Percentiles rank a stretch among this genome's conserved stretches.
Evolutionary conservation across 371 early-diverging fungal genomes (phyloP).

Genomic region (Rhizopus sp.): DNA sequence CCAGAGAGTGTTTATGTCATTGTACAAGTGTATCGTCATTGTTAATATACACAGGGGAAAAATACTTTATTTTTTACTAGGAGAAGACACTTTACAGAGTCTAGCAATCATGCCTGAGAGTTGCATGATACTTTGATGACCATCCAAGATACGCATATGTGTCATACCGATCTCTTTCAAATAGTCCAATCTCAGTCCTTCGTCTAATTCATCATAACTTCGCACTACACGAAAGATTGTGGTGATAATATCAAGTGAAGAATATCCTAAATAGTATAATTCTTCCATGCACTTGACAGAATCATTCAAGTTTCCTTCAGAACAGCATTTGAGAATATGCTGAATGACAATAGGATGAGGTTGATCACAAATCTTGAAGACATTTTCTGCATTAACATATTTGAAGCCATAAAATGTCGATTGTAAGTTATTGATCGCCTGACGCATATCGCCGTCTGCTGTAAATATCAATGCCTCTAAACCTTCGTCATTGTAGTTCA

Average conservation of each 20-base stretch:
- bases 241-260: constrained; percentile 88
- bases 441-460: constrained; percentile 99
- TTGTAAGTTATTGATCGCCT: constrained; percentile 98
- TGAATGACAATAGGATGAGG: constrained; percentile 88
- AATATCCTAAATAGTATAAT: constrained; percentile 85
- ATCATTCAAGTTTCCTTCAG: constrained; percentile 66
- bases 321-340: constrained; percentile 71
- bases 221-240: constrained; percentile 90
- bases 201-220: constrained; percentile 42
- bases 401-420: constrained; percentile 87
- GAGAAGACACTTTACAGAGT: constrained; percentile 9
- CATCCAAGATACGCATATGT: constrained; percentile 28
- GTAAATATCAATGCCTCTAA: constrained; percentile 94
- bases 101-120: constrained; percentile 22
- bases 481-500: constrained; percentile 83
- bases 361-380: constrained; percentile 95
- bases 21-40: too few species aligned
- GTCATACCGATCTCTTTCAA: constrained; percentile 66
- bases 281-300: constrained; percentile 69
- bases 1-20: too few species aligned
- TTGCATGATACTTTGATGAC: constrained; percentile 26
- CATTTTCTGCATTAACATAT: constrained; percentile 83
- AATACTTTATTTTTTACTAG: too few species aligned
- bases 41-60: too few species aligned
- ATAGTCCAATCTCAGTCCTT: constrained; percentile 70